Evolutionary conservation across 2,329 filamentous ascomycete species (phyloP), one percentile per base, ranked within the genome.

Genomic region (Xylogone sp.): DNA sequence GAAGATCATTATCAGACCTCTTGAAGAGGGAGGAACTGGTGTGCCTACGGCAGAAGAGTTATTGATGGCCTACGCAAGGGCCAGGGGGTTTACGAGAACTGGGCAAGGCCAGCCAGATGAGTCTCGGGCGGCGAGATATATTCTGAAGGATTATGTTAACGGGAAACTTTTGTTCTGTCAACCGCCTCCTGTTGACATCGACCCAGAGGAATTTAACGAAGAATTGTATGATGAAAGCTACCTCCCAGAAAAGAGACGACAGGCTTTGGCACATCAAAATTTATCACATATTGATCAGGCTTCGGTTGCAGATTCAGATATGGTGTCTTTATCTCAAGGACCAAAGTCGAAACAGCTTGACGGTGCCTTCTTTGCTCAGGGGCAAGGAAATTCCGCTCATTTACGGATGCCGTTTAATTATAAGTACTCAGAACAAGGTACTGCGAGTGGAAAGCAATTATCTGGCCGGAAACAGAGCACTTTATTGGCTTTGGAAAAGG

Each of bases 61-160:
- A 13, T 80, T 99, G 3, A 78, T 84, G 22, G 87, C 93, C 2
- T 97, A 97, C 64, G 94, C 94, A 31, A 83, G 81, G 50, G 94
- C 94, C 16, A 79, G 95, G 66, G 94, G 94, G 10, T 99, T 96
- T 74, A 86, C 88, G 52, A 97, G 92, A 4, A 86, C 88, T 49
- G 94, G 94, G 63, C 81, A 89, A 29, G 93, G 94, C 8, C 88
- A 94, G 65, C 93, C 94, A 0, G 94, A 99, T 63, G 91, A 96
- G 74, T 95, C 91, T 1, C 82, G 94, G 61, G 94, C 94, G 6
- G 91, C 93, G 3, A 82, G 94, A 49, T 88, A 90, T 60, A 79
- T 99, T 16, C 80, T 99, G 21, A 99, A 99, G 69, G 94, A 99
- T 72, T 99, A 97, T 65, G 94, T 99, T 60, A 96, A 87, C 67